These are phyloP conservation scores for Ceratocystis destructans DNA, from an alignment of 2,329 filamentous ascomycete genomes.

Conservation along the genomic window DNA sequence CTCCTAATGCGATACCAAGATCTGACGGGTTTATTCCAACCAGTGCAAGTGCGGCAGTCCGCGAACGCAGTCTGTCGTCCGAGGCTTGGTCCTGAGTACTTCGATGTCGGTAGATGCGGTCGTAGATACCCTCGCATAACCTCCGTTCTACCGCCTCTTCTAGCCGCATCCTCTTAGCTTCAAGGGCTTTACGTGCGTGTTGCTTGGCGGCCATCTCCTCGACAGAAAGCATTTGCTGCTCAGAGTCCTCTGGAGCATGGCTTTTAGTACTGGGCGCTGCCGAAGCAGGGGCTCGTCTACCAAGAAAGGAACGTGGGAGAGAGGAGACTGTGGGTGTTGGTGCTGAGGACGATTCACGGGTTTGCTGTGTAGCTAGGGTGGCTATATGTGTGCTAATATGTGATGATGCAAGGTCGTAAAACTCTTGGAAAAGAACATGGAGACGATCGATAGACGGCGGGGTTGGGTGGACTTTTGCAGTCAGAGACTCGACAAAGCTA, in stretches of 20 bases:
- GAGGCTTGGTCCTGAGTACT: slow-evolving; percentile 88
- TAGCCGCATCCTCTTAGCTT: slow-evolving; percentile 59
- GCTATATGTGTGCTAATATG: slow-evolving; percentile 82
- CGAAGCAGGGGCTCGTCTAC: slow-evolving; percentile 27
- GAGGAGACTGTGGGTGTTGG: slow-evolving; percentile 37
- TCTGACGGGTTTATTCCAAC: slow-evolving; percentile 83
- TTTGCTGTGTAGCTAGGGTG: slow-evolving; percentile 60
- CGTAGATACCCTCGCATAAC: slow-evolving; percentile 73
- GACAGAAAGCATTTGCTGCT: slow-evolving; percentile 78
- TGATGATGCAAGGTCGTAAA: slow-evolving; percentile 66
- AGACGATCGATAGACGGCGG: slow-evolving; percentile 74
- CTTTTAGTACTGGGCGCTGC: background rate
- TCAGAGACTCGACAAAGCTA: slow-evolving; percentile 83
- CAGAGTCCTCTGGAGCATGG: slow-evolving; percentile 28
- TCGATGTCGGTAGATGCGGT: slow-evolving; percentile 78
- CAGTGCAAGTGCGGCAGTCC: slow-evolving; percentile 78
- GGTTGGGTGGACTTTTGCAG: slow-evolving; percentile 69
- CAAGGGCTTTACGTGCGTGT: slow-evolving; percentile 61
- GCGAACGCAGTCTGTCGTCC: slow-evolving; percentile 87
- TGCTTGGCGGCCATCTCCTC: slow-evolving; percentile 72
- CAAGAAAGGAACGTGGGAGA: slow-evolving; percentile 35
- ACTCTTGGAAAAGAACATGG: slow-evolving; percentile 83
- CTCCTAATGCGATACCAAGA: slow-evolving; percentile 61
- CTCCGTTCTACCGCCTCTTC: slow-evolving; percentile 87
- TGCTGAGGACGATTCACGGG: slow-evolving; percentile 39